Conservation (phyloP, 148 eudicot species). For the Cornus kousa region DNA sequence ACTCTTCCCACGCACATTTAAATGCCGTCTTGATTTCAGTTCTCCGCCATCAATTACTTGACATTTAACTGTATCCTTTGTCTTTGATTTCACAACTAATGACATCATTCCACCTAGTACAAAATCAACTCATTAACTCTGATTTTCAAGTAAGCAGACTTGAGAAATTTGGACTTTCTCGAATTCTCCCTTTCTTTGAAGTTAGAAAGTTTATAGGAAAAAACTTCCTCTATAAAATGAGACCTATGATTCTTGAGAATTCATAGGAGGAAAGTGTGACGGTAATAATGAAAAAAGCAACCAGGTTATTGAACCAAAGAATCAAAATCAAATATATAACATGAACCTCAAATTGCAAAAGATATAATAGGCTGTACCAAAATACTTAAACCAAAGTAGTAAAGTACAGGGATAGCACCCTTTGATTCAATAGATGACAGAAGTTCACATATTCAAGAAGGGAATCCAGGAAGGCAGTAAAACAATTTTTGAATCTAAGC, state of each 20-base stretch:
- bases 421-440: background rate
- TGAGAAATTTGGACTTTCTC: background rate
- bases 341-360: background rate
- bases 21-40: conserved; percentile 83
- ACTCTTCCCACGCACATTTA: conserved; percentile 97
- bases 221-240: background rate
- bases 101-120: conserved; percentile 95
- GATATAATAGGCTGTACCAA: background rate
- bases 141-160: background rate
- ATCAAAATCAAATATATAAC: background rate
- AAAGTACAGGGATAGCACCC: background rate
- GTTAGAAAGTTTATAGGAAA: background rate
- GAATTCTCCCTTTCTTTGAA: background rate
- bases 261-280: background rate
- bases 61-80: conserved; percentile 74
- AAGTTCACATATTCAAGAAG: background rate
- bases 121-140: conserved; percentile 4
- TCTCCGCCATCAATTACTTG: conserved; percentile 94
- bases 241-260: background rate
- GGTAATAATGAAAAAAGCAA: background rate
- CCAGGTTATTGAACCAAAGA: background rate
- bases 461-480: background rate
- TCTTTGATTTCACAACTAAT: conserved; percentile 74
- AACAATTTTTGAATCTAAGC: no score
- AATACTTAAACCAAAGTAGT: background rate